These are phyloP conservation scores for Neurospora crassa DNA, from an alignment of 2,329 filamentous ascomycete genomes.

Conservation along the genomic window DNA sequence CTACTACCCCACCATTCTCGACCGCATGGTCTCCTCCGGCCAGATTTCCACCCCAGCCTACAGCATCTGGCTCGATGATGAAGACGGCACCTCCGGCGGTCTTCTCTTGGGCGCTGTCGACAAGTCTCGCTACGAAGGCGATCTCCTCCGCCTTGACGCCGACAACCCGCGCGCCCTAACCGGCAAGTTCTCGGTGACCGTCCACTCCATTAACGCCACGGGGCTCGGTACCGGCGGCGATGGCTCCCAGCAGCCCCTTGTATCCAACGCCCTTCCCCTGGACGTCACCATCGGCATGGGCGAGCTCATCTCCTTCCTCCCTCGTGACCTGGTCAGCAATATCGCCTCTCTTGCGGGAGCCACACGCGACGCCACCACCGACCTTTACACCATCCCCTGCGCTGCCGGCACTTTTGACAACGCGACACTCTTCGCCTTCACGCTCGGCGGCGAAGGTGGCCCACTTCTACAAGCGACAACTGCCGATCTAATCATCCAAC, in stretches of 20 bases:
- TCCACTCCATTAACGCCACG: conserved; percentile 14
- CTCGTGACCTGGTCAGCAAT: conserved; percentile 15
- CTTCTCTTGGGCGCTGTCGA: conserved; percentile 25
- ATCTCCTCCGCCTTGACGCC: conserved; percentile 15
- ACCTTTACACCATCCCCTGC: conserved; percentile 19
- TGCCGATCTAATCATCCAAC: conserved; percentile 22
- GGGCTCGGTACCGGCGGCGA: neutral
- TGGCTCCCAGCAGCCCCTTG: conserved; percentile 3
- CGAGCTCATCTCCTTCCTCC: conserved; percentile 19
- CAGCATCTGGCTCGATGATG: conserved; percentile 25
- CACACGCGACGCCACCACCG: conserved; percentile 9
- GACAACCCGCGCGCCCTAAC: conserved; percentile 1
- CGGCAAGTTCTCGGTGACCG: conserved; percentile 6
- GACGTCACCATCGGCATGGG: conserved; percentile 13
- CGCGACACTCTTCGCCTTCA: conserved; percentile 17
- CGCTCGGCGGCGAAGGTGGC: conserved; percentile 19
- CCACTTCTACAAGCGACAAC: conserved; percentile 19
- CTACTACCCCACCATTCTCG: conserved; percentile 17
- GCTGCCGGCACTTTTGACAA: conserved; percentile 9
- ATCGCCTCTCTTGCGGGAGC: conserved; percentile 22
- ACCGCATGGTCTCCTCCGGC: conserved; percentile 19
- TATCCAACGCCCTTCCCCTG: conserved; percentile 15
- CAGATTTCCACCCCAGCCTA: conserved; percentile 22
- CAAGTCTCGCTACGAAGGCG: conserved; percentile 18
- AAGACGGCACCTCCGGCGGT: conserved; percentile 18